Conservation (phyloP, 2,329 filamentous ascomycete species). For the Colletotrichum spinosum region DNA sequence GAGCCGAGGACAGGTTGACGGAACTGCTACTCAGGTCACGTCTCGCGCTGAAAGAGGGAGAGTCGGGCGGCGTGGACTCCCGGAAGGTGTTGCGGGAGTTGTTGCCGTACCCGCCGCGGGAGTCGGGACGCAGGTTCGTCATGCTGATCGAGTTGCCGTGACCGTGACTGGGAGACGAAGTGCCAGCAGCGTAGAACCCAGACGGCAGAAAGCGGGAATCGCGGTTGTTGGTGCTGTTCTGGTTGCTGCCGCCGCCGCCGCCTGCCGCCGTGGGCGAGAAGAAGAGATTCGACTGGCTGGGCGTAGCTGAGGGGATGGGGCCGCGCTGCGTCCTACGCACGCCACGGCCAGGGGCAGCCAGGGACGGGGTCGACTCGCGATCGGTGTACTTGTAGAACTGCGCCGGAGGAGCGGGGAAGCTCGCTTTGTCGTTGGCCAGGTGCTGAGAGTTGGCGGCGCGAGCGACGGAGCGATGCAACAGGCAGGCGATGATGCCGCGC, state of each 20-base stretch:
- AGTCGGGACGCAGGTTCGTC: conserved; percentile 71
- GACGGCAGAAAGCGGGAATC: conserved; percentile 87
- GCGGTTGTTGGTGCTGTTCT: conserved; percentile 60
- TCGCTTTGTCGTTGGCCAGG: conserved; percentile 75
- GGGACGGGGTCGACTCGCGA: conserved; percentile 65
- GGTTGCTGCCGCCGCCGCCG: conserved; percentile 66
- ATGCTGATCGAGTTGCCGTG: conserved; percentile 68
- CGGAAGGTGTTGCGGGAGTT: conserved; percentile 55
- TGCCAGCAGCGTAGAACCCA: conserved; percentile 86
- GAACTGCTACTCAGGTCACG: conserved; percentile 72
- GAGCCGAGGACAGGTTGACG: conserved; percentile 69
- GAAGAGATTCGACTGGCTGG: conserved; percentile 81
- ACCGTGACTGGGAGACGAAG: conserved; percentile 58
- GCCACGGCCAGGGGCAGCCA: conserved; percentile 61
- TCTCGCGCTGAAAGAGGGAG: conserved; percentile 64
- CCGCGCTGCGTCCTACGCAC: conserved; percentile 64
- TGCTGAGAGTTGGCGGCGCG: conserved; percentile 84
- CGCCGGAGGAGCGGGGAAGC: conserved; percentile 67
- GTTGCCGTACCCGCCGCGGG: conserved; percentile 58
- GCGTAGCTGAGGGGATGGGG: conserved; percentile 65
- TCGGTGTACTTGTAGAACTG: conserved; percentile 75
- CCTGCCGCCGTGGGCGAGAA: conserved; percentile 91
- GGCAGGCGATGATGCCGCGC: conserved; percentile 89
- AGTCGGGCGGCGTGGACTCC: conserved; percentile 71
- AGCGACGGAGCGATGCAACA: conserved; percentile 90